Evolutionary conservation across 345 rosid genomes (phyloP), one percentile per base, ranked within the genome.

Genomic region (Reutealis trisperma): DNA sequence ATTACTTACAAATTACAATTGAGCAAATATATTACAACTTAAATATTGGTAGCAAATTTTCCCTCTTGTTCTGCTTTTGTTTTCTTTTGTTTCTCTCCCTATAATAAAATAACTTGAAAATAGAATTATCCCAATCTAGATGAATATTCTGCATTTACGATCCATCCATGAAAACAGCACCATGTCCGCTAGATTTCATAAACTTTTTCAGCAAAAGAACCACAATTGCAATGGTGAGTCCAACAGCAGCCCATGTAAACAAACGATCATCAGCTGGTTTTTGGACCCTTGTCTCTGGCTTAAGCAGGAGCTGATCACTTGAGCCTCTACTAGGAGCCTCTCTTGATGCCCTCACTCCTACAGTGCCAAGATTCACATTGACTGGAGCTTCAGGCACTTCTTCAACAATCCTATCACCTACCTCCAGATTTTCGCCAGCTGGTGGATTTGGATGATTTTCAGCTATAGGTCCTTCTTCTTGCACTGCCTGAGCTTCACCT

Each of bases 151-250:
- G 41, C n/a, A 16, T 76, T 72, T 86, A 95, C 3, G 99, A 95
- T 64, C 86, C 90, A 81, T 90, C 94, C 93, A 92, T 87, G 86
- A 92, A 87, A 63, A 93, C 81, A 63, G 98, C 84, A 70, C 94
- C 94, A 51, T 88, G 89, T 70, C 96, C 94, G 63, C 87, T 85
- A 42, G 98, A 84, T 84, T 93, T 87, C 88, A 92, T 85, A 72
- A 92, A 90, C 85, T 96, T 96, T 88, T 92, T 93, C 80, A 95
- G 82, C 78, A 95, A 83, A 77, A 95, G 98, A 83, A 85, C 93
- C 83, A 93, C 59, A 73, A 93, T 95, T 21, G 98, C 98, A 14
- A 96, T 69, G 47, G 97, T 85, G 54, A 96, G 94, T 69, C 97
- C 99, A 58, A 92, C 89, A 0, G 94, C 96, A 12, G 99, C 98